Evolutionary conservation across 225 moss, liverwort and hornwort species (phyloP).

Genomic region (Bryum argenteum): DNA sequence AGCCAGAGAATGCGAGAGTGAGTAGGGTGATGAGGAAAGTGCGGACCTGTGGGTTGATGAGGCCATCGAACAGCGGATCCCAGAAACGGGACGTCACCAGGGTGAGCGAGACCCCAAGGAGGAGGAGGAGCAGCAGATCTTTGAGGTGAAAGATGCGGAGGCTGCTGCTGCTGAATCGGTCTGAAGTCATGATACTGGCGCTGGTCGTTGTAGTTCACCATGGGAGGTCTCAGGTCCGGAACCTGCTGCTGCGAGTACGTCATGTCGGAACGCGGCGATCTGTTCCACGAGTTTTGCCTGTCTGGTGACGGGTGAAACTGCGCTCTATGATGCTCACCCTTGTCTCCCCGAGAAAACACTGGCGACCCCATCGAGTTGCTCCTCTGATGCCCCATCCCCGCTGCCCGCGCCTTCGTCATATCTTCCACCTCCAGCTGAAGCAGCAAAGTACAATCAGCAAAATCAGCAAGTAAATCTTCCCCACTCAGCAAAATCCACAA

Average conservation of each 20-base stretch:
- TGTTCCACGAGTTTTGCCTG: conserved; percentile 61
- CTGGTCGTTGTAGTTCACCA: conserved; percentile 52
- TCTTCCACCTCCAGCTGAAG: conserved; percentile 52
- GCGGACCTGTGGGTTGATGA: conserved; percentile 53
- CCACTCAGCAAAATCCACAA: conserved; percentile 18
- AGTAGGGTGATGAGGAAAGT: too few relatives aligned
- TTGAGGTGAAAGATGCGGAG: conserved; percentile 58
- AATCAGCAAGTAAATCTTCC: conserved; percentile 2
- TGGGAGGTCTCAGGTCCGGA: conserved; percentile 51
- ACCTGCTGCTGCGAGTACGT: conserved; percentile 36
- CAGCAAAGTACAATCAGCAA: too few relatives aligned
- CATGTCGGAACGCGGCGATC: conserved; percentile 55
- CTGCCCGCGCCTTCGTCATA: conserved; percentile 46
- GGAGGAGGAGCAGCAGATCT: conserved; percentile 55
- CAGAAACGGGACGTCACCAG: conserved; percentile 35
- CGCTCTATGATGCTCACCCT: conserved; percentile 60
- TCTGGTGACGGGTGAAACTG: conserved; percentile 67
- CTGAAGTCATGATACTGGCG: conserved; percentile 58
- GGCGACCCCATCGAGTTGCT: conserved; percentile 62
- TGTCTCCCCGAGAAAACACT: conserved; percentile 54
- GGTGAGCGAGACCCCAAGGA: conserved; percentile 53
- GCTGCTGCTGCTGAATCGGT: conserved; percentile 68
- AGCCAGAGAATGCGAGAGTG: too few relatives aligned
- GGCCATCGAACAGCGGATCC: conserved; percentile 50
- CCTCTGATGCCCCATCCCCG: conserved; percentile 66